Base-by-base conservation (phyloP, 345 rosid species). In the Moricandia arvensis region DNA sequence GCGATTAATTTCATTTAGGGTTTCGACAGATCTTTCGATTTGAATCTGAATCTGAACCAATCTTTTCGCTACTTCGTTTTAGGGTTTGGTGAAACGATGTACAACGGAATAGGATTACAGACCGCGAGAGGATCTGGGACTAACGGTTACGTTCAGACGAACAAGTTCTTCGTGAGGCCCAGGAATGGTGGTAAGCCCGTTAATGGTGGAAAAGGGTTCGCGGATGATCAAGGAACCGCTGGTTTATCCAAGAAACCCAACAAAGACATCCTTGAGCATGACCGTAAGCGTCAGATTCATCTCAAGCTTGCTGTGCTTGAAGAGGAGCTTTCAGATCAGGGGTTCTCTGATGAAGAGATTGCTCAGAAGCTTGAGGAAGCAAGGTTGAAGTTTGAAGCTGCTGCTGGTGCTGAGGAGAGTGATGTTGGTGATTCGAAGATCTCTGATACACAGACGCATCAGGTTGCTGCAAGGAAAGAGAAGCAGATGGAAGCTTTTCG, bases 121-220 rank as follows among this genome's bases (percentile, higher is more conserved):
- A 95, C 99, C 35, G 85, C 97, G 1, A 86, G 99, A 55, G 99
- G 99, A 24, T 95, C 99, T 0, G 99, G 96, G 29, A 95, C 99
- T 24, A 95, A 95, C 66, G 99, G 99, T 1, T 88, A 95, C 77
- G 83, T 92, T 59, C 97, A 92, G 82, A 83, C 87, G 47, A 95
- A 89, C 81, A 92, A 85, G 84, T 95, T 95, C 63, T 92, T 95
- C 7, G 87, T 90, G 63, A 92, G 70, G 83, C 81, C 88, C 3
- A 92, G 76, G 78, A 72, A 49, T 35, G 87, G 93, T 8, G 90
- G 86, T 37, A 86, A 87, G 83, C 88, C 88, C 3, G 79, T 86
- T 13, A 86, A 80, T 38, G 73, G 72, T 63, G 79, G 83, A 16
- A 84, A 51, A 76, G 93, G 97, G 1, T 95, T 87, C 49, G 98